Percentiles rank a stretch among this genome's conserved stretches.
phyloP scores from a whole-genome alignment of 2,329 filamentous ascomycete genomes.

The Microascus cirrosus region DNA sequence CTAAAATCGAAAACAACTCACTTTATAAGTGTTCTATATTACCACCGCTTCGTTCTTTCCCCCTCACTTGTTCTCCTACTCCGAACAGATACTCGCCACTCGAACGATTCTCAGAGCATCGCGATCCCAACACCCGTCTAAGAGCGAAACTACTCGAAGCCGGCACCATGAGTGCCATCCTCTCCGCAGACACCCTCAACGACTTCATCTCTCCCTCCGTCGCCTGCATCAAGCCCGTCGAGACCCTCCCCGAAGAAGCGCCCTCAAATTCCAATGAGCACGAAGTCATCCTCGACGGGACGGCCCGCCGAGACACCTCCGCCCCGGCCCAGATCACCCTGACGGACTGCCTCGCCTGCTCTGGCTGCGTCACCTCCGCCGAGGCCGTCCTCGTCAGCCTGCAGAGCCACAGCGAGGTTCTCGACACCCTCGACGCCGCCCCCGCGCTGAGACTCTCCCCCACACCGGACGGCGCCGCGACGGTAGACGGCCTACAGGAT shows the following conservation, averaged over 20 bases:
- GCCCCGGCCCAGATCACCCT: constrained; percentile 82
- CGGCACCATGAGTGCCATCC: constrained; percentile 79
- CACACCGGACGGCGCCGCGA: constrained; percentile 16
- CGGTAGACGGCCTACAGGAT: constrained; percentile 42
- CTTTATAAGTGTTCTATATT: too few species aligned
- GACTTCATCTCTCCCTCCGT: constrained; percentile 98
- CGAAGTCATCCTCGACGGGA: constrained; percentile 91
- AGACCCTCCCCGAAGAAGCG: constrained; percentile 60
- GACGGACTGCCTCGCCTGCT: constrained; percentile 94
- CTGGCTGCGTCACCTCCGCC: constrained; percentile 92
- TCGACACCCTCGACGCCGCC: constrained; percentile 65
- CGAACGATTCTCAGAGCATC: background rate
- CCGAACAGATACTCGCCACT: background rate
- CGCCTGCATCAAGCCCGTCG: constrained; percentile 95
- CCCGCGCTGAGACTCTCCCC: constrained; percentile 30
- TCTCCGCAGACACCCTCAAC: constrained; percentile 93
- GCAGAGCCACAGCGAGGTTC: constrained; percentile 86
- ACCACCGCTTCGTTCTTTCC: too few species aligned
- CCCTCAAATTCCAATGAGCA: constrained; percentile 36
- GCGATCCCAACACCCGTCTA: background rate
- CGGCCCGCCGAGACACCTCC: constrained; percentile 38
- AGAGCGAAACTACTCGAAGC: background rate
- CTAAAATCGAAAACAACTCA: too few species aligned
- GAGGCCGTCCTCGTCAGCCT: constrained; percentile 94
- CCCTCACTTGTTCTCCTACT: too few species aligned